A percentile compares a stretch with the other conserved stretches of the same genome.
These are phyloP conservation scores for Astrothelium subdiscretum DNA, from an alignment of 495 filamentous ascomycete genomes.

Conservation along the genomic window DNA sequence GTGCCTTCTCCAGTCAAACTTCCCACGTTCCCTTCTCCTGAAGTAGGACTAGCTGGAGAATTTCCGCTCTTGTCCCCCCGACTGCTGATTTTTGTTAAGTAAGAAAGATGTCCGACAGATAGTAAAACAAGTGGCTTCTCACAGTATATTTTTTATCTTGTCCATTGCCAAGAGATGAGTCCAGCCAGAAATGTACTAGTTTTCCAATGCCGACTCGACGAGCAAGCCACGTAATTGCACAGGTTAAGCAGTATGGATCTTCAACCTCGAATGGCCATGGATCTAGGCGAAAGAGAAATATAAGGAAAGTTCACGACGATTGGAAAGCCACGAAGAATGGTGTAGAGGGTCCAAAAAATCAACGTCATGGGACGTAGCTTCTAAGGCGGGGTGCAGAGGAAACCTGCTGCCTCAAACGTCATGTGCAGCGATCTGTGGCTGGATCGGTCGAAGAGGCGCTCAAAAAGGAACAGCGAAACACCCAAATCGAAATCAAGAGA, in stretches of 20 bases:
- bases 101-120: neutral
- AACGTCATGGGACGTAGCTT: neutral
- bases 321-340: neutral
- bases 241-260: neutral
- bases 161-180: constrained; percentile 16
- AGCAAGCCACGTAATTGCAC: neutral
- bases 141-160: constrained; percentile 25
- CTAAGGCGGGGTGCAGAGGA: neutral
- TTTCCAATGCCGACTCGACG: neutral
- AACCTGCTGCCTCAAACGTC: neutral
- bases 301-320: neutral
- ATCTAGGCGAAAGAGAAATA: neutral
- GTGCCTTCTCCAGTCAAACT: constrained; percentile 12
- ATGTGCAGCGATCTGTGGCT: neutral
- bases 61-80: constrained; percentile 9
- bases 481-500: neutral
- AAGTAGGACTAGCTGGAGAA: neutral
- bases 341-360: neutral
- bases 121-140: neutral
- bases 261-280: neutral
- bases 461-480: neutral
- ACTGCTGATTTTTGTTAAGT: constrained; percentile 7
- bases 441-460: neutral
- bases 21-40: neutral
- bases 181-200: neutral